Percentiles rank a stretch among this genome's conserved stretches.
Evolutionary conservation across 208 protist genomes (phyloP).

Genomic region (Endotrypanum monterogeii): DNA sequence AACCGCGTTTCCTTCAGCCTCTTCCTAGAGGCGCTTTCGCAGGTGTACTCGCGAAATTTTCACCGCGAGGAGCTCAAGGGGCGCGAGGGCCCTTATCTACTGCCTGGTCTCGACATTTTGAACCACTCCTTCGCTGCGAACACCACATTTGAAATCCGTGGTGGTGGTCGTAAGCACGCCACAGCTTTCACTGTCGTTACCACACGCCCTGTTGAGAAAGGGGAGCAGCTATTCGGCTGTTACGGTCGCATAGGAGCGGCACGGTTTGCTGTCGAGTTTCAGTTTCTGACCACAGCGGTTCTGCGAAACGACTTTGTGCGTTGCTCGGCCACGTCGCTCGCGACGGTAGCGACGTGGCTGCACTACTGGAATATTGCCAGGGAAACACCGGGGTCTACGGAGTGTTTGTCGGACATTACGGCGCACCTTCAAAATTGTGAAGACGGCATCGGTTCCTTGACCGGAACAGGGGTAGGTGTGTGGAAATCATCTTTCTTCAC

Average conservation of each 20-base stretch:
- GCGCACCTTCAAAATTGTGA: background rate
- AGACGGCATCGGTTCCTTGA: background rate
- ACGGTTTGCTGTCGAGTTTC: slow-evolving; percentile 82
- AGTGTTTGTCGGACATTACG: background rate
- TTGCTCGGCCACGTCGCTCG: slow-evolving; percentile 41
- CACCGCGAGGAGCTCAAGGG: slow-evolving; percentile 77
- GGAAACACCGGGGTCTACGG: background rate
- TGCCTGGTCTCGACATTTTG: slow-evolving; percentile 83
- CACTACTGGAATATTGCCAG: slow-evolving; percentile 10
- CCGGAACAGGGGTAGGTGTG: background rate
- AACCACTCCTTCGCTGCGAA: slow-evolving; percentile 79
- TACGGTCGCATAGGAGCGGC: slow-evolving; percentile 81
- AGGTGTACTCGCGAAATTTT: slow-evolving; percentile 87
- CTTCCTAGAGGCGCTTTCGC: slow-evolving; percentile 74
- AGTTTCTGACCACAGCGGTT: slow-evolving; percentile 70
- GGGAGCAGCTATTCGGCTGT: slow-evolving; percentile 79
- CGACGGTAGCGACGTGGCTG: slow-evolving; percentile 22
- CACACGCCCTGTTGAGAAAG: slow-evolving; percentile 45
- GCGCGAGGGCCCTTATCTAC: slow-evolving; percentile 81
- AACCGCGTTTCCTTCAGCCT: slow-evolving; percentile 43
- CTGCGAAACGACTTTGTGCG: slow-evolving; percentile 64
- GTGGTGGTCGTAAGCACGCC: slow-evolving; percentile 76
- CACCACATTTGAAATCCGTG: slow-evolving; percentile 68
- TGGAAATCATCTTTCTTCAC: slow-evolving; percentile 20
- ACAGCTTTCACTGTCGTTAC: slow-evolving; percentile 74